Base-by-base conservation (phyloP, 2,329 filamentous ascomycete genomes). In the Macrophomina phaseolina region DNA sequence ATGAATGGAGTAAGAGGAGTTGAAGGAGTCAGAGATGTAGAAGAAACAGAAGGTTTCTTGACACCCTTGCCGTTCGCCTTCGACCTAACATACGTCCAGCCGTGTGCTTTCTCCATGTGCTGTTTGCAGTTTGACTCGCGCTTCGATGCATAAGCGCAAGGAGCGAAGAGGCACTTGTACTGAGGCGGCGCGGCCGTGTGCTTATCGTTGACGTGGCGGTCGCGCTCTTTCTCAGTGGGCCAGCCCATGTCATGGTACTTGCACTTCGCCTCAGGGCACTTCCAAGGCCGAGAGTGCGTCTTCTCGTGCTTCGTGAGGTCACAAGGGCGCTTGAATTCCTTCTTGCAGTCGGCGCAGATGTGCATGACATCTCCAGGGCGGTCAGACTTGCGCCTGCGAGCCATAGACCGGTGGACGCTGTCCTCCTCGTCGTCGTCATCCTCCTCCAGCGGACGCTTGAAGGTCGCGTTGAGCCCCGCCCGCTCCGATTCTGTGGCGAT, bases 231-330 rank as follows among this genome's bases (percentile, higher is more conserved):
- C 81, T 98, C 94, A 0, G 95, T 98, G 4, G 95, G 94, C 91
- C 94, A 98, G 60, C 95, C 95, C 73, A 91, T 89, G 40, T 90
- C 87, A 77, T 91, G 89, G 79, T 97, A 98, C 77, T 96, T 97
- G 91, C 95, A 98, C 53, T 87, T 89, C 48, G 86, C 76, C 28
- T 92, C 84, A 6, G 89, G 86, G 80, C 95, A 99, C 83, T 99
- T 99, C 91, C 92, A 97, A 9, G 94, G 95, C 42, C 95, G 91
- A 66, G 92, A 93, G 79, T 99, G 95, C 0, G 94, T 98, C 85
- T 98, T 99, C 82, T 97, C 91, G 81, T 99, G 95, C 84, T 98
- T 98, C 71, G 93, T 97, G 67, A 98, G 84, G 78, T 99, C 95
- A 80, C 95, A 98, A n/a, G 93, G 93, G 69, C 95, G 90, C 81